Conservation (phyloP, 768 basidiomycete genomes). For the Lactarius hengduanensis region DNA sequence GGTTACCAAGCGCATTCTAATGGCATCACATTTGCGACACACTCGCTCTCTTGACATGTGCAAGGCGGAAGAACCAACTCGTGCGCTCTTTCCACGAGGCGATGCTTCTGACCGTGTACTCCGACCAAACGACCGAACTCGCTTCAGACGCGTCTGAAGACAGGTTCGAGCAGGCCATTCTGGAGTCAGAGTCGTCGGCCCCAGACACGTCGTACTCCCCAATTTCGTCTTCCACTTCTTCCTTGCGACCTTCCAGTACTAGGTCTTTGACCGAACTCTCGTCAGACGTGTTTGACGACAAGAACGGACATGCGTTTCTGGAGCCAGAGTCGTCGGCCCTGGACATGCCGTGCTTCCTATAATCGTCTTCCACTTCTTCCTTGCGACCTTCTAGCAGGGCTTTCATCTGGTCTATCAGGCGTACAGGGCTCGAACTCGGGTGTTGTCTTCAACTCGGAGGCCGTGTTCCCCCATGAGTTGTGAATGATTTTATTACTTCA, state of each 20-base stretch:
- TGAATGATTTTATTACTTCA: neutral
- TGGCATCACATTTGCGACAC: neutral
- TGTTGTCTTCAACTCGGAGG: neutral
- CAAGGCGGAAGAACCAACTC: neutral
- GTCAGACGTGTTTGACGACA: neutral
- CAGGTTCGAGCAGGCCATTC: neutral
- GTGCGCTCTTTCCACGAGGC: slow-evolving; percentile 12
- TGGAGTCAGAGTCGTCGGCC: neutral
- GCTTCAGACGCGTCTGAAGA: neutral
- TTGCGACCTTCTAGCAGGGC: neutral
- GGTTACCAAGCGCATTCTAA: neutral
- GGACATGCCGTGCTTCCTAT: neutral
- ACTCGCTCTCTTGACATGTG: neutral
- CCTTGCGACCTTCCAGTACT: neutral
- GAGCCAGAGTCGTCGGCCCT: neutral
- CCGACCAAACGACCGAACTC: neutral
- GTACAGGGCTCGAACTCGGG: neutral
- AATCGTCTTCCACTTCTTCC: neutral
- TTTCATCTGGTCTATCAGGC: neutral
- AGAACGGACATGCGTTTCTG: neutral
- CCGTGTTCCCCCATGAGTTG: neutral
- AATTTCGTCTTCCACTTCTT: neutral
- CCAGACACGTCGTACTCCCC: neutral
- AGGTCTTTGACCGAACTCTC: neutral
- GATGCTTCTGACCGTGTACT: slow-evolving; percentile 8